These are phyloP conservation scores for Sorghum bicolor DNA, from an alignment of 176 grass and related monocot species.

Conservation along the genomic window Sorghum_bicolor_NCBIv3 NC_012875.2:54157501-54158000, in stretches of 20 bases:
- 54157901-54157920: slow-evolving; percentile 43
- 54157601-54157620: slow-evolving; percentile 27
- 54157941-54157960: slow-evolving; percentile 15
- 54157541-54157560: neutral
- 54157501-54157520: neutral
- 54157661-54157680: slow-evolving; percentile 22
- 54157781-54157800: slow-evolving; percentile 8
- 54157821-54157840: slow-evolving; percentile 18
- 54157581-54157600: neutral
- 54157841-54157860: slow-evolving; percentile 50
- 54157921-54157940: slow-evolving; percentile 48
- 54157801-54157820: neutral
- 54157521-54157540: neutral
- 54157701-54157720: neutral
- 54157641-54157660: neutral
- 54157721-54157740: slow-evolving; percentile 23
- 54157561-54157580: neutral
- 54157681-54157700: neutral
- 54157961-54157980: neutral
- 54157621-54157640: slow-evolving; percentile 12
- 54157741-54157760: neutral
- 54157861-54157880: slow-evolving; percentile 23
- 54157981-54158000: slow-evolving; percentile 21
- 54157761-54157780: neutral
- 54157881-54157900: slow-evolving; percentile 44